These are phyloP conservation scores for Pavlovales sp. DNA, from an alignment of 208 protist genomes.

Conservation along the genomic window DNA sequence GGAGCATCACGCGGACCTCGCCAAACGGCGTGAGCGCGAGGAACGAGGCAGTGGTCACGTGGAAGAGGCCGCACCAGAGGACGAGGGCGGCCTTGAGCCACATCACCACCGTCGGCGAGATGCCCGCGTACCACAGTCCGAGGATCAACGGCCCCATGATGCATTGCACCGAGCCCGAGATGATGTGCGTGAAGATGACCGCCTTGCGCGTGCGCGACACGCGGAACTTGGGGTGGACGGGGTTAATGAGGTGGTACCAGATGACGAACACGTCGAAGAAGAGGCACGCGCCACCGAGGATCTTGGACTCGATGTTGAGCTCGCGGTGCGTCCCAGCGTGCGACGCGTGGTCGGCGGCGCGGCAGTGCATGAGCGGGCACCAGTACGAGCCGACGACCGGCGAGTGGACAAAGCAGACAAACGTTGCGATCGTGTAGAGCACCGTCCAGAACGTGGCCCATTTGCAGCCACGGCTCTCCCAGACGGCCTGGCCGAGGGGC, in stretches of 20 bases:
- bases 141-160: not conserved
- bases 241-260: not conserved
- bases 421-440: not conserved
- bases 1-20: not conserved
- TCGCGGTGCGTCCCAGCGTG: not conserved
- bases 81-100: not conserved
- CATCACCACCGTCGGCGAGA: not conserved
- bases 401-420: not conserved
- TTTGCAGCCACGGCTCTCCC: no score
- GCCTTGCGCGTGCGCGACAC: not conserved
- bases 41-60: not conserved
- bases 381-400: not conserved
- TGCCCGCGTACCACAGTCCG: no score
- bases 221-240: not conserved
- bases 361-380: slow-evolving; percentile 1
- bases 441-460: not conserved
- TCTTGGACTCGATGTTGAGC: not conserved
- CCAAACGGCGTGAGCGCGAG: not conserved
- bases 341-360: not conserved
- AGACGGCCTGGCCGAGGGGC: no score
- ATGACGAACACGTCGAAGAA: slow-evolving; percentile 1
- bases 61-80: not conserved
- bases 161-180: not conserved
- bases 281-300: not conserved
- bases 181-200: not conserved